Evolutionary conservation across 257 asterid species (phyloP), one percentile per base, ranked within the genome.

Genomic region (Plantago elongata): DNA sequence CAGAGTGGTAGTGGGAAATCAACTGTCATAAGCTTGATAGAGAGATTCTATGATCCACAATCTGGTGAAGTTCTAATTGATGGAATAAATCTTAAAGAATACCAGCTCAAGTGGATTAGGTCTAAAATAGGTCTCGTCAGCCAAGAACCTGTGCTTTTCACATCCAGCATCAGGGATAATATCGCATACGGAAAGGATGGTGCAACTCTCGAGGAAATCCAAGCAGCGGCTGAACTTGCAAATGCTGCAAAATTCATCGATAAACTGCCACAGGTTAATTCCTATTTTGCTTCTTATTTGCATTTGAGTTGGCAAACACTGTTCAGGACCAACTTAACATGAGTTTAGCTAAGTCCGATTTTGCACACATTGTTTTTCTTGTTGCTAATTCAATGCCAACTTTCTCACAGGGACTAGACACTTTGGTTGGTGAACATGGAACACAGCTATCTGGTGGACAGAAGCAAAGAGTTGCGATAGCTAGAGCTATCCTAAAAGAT

Each of bases 1-100:
- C 86, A 84, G 72, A 87, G 95, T 30, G 95, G 94, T 30, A 87
- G 95, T 45, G 95, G 95, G 5, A 84, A 87, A 60, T 87, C 95
- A 5, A 87, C 95, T 13, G 88, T 87, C 4, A 74, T 83, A 43
- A 79, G 89, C 62, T 68, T 86, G 77, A 75, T 86, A 9, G 95
- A 86, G 78, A 81, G 95, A 54, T 87, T 87, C 65, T 87, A 87
- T 46, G 95, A 87, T 61, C 95, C 94, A 9, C 77, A 78, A 30
- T 69, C 64, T n/a, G 95, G 95, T 9, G 74, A 82, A 69, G 81
- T 87, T 14, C 64, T 80, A 12, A 80, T 84, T 3, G 94, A 82
- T 54, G 86, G 88, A 29, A 45, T 67, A 66, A 82, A 82, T 77
- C 79, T 87, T 12, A 87, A 77, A 37, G 83, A 80, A 50, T 75